Evolutionary conservation across 352 stramenopile genomes (phyloP).

Genomic region (Pythium brachiatum): DNA sequence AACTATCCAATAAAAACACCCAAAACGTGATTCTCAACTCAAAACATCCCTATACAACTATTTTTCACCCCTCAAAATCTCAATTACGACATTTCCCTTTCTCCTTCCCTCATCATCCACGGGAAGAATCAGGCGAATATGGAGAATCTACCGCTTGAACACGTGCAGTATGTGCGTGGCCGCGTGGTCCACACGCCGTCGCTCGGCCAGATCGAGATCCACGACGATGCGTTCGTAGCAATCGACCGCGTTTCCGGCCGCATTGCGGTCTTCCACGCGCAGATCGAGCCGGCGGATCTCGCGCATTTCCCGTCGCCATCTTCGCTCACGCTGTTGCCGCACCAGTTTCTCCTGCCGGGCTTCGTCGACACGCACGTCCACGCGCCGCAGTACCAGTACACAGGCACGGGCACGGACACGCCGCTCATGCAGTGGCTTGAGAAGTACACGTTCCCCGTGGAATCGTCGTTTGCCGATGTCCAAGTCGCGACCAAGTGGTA

Average conservation of each 20-base stretch:
- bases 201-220: slow-evolving; percentile 37
- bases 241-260: slow-evolving; percentile 33
- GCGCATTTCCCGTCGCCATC: slow-evolving; percentile 7
- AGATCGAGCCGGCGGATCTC: slow-evolving; percentile 29
- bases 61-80: too few species aligned
- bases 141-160: neutral
- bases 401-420: slow-evolving; percentile 87
- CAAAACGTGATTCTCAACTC: too few species aligned
- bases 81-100: too few species aligned
- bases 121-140: too few species aligned
- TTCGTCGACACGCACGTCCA: slow-evolving; percentile 92
- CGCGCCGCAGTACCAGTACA: slow-evolving; percentile 88
- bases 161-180: slow-evolving; percentile 39
- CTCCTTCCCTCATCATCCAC: too few species aligned
- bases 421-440: slow-evolving; percentile 91
- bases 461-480: slow-evolving; percentile 64
- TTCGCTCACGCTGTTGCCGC: slow-evolving; percentile 20
- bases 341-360: slow-evolving; percentile 83
- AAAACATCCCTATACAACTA: too few species aligned
- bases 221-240: slow-evolving; percentile 44
- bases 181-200: slow-evolving; percentile 41
- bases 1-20: too few species aligned
- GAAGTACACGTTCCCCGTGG: slow-evolving; percentile 90
- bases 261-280: slow-evolving; percentile 39
- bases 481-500: slow-evolving; percentile 63